Percentiles rank a stretch among this genome's conserved stretches.
phyloP scores from a whole-genome alignment of 768 basidiomycete species.

The Mycena vitilis region DNA sequence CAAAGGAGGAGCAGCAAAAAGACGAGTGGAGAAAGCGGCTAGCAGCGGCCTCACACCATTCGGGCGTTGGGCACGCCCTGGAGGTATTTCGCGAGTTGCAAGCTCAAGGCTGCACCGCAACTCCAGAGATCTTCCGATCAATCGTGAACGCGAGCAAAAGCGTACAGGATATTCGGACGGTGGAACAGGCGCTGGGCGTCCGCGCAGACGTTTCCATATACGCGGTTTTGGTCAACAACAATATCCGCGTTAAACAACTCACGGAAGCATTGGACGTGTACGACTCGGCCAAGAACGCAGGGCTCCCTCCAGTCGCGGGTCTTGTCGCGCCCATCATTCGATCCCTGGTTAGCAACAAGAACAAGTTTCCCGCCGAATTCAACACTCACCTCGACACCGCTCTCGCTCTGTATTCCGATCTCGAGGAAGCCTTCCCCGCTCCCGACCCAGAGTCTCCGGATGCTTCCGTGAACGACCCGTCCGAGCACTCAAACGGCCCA shows the following conservation, averaged over 20 bases:
- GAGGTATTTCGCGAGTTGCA: slow-evolving; percentile 47
- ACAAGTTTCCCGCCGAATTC: slow-evolving; percentile 48
- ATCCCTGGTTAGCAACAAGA: slow-evolving; percentile 55
- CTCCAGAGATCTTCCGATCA: slow-evolving; percentile 49
- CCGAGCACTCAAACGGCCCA: slow-evolving; percentile 54
- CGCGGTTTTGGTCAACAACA: slow-evolving; percentile 66
- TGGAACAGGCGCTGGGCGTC: slow-evolving; percentile 55
- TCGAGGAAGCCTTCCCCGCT: slow-evolving; percentile 49
- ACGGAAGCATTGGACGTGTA: slow-evolving; percentile 63
- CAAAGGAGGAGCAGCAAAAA: slow-evolving; percentile 33
- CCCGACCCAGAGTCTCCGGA: slow-evolving; percentile 37
- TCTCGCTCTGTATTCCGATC: slow-evolving; percentile 63
- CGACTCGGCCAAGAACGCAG: slow-evolving; percentile 53
- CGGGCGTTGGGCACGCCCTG: slow-evolving; percentile 50
- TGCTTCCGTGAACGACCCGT: slow-evolving; percentile 37
- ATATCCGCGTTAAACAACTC: slow-evolving; percentile 51
- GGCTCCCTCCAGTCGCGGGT: slow-evolving; percentile 59
- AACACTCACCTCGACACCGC: slow-evolving; percentile 60
- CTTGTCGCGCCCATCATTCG: slow-evolving; percentile 69
- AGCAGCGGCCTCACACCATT: slow-evolving; percentile 36
- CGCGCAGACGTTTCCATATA: slow-evolving; percentile 60
- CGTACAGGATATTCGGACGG: slow-evolving; percentile 54
- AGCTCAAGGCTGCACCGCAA: slow-evolving; percentile 46
- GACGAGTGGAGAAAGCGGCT: slow-evolving; percentile 34
- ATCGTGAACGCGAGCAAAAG: slow-evolving; percentile 57